Conservation (phyloP, 2,329 filamentous ascomycete genomes). For the Dothideomycetidae sp. region DNA sequence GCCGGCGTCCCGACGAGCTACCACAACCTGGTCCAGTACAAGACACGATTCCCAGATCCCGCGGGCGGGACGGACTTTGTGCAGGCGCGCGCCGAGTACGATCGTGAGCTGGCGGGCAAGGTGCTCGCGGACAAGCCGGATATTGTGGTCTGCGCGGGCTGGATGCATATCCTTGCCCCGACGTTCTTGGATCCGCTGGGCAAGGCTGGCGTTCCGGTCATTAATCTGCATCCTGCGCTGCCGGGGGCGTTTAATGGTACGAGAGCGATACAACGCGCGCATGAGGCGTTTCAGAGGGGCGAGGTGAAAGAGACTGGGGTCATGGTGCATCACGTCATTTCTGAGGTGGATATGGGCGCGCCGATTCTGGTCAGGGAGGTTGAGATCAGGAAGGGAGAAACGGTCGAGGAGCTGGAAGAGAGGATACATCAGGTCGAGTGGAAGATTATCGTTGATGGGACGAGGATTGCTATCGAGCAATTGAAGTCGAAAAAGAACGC, state of each 20-base stretch:
- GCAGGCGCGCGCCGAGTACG: slow-evolving; percentile 52
- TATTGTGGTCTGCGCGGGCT: slow-evolving; percentile 68
- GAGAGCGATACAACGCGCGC: slow-evolving; percentile 61
- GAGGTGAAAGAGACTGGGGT: slow-evolving; percentile 58
- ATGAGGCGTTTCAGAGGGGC: slow-evolving; percentile 54
- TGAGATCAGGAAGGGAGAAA: slow-evolving; percentile 43
- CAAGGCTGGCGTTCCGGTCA: slow-evolving; percentile 48
- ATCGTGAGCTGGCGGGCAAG: slow-evolving; percentile 56
- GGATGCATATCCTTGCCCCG: slow-evolving; percentile 69
- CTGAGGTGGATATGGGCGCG: slow-evolving; percentile 63
- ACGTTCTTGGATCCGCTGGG: slow-evolving; percentile 57
- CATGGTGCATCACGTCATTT: slow-evolving; percentile 73
- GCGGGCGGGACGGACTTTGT: slow-evolving; percentile 17
- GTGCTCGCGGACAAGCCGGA: slow-evolving; percentile 54
- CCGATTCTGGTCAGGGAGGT: slow-evolving; percentile 61
- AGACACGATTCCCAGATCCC: slow-evolving; percentile 49
- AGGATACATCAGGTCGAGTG: slow-evolving; percentile 68
- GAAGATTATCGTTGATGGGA: slow-evolving; percentile 62
- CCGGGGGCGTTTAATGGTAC: slow-evolving; percentile 61
- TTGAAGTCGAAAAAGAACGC: slow-evolving; percentile 20
- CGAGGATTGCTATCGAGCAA: slow-evolving; percentile 35
- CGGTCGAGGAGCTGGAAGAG: slow-evolving; percentile 50
- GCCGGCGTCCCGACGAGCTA: slow-evolving; percentile 59
- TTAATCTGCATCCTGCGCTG: slow-evolving; percentile 69
- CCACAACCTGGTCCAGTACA: slow-evolving; percentile 68